These are phyloP conservation scores for Asterochloris erici DNA, from an alignment of 139 green algal genomes.

Conservation along the genomic window DNA sequence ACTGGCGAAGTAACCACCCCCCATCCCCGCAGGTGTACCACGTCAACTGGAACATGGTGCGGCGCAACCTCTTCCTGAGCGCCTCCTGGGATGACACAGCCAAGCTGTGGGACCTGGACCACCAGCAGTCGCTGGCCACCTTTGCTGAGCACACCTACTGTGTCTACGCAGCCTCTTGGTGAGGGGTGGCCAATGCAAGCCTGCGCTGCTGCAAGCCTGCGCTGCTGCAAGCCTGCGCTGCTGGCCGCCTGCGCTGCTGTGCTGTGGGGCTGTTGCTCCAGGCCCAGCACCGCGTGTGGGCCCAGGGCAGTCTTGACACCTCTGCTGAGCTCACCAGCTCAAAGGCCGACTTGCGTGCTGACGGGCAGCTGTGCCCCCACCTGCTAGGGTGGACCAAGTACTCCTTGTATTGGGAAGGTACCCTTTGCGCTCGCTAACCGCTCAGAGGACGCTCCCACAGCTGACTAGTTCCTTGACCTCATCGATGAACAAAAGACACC, in stretches of 20 bases:
- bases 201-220: neutral
- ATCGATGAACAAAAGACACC: no score
- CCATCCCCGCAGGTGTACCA: conserved; percentile 51
- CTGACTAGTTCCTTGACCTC: no score
- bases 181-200: neutral
- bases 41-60: conserved; percentile 86
- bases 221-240: conserved; percentile 61
- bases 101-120: conserved; percentile 86
- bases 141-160: conserved; percentile 94
- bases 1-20: no score
- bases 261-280: neutral
- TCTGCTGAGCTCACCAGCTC: no score
- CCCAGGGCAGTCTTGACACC: neutral
- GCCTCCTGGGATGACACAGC: conserved; percentile 94
- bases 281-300: neutral
- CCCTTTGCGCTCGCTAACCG: no score
- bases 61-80: conserved; percentile 84
- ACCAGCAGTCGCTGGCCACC: conserved; percentile 56
- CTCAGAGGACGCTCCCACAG: no score
- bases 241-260: conserved; percentile 29
- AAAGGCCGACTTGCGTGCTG: no score
- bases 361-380: no score
- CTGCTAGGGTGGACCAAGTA: no score
- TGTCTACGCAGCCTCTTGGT: conserved; percentile 93
- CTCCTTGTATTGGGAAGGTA: no score